Base-by-base conservation (phyloP, 2,329 filamentous ascomycete genomes). In the Penicillium sp. region DNA sequence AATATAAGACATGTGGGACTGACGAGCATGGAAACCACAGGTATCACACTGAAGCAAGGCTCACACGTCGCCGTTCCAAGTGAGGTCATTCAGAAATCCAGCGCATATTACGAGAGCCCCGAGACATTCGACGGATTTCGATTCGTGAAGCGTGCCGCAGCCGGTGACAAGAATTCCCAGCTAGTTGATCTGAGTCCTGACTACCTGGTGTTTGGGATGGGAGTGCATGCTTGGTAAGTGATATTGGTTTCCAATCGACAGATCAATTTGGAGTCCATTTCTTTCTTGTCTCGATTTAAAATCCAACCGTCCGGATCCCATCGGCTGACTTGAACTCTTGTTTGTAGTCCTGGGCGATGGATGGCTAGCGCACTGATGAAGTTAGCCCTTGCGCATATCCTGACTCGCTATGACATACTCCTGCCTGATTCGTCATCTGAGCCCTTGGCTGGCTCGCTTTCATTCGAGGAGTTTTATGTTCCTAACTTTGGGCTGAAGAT, bases 401-500 rank as follows among this genome's bases (percentile, higher is more conserved):
- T 65, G 32, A 43, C 31, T 42, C 47, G 44, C 14, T 64, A 53
- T 50, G 56, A 64, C 31, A 45, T 64, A 27, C 18, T 47, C 24
- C 32, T 62, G 34, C 52, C 59, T 43, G 46, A 49, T 32, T 56
- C 47, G 9, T 44, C n/a, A 14, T 34, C 42, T 1, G 45, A 14
- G 1, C 36, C 54, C 4, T 42, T 64, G 43, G 57, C 53, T 9
- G 57, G 59, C 3, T 59, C 59, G n/a, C 52, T 65, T 50, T 65
- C 62, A 7, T 61, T 65, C 21, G 61, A 63, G 57, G 62, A 65
- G 47, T 63, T 65, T 38, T 61, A 59, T 47, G 62, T 65, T 22
- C 62, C 62, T 13, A 60, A 64, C 43, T 62, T 65, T 10, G 53
- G 54, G 5, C 24, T 80, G 3, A 54, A 56, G 39, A 47, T 38